Conservation (phyloP, 2,329 filamentous ascomycete genomes). For the Penicillium sp. region DNA sequence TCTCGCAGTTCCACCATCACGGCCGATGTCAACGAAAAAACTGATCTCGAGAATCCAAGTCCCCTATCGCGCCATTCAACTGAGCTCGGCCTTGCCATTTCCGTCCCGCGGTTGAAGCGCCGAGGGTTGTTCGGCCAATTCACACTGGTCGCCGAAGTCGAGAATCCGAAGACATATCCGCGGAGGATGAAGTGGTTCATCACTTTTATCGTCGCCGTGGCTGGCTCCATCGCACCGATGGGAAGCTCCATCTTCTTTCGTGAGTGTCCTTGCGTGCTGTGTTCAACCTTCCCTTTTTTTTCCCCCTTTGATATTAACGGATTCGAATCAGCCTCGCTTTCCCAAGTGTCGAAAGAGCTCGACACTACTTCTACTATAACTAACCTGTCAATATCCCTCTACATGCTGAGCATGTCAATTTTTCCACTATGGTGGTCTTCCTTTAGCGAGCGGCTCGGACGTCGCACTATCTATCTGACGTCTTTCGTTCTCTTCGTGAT, state of each 20-base stretch:
- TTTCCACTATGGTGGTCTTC: slow-evolving; percentile 86
- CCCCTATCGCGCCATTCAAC: slow-evolving; percentile 18
- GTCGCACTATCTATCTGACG: slow-evolving; percentile 72
- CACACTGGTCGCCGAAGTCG: slow-evolving; percentile 73
- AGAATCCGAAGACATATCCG: slow-evolving; percentile 70
- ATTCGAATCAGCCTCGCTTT: slow-evolving; percentile 59
- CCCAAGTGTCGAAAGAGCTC: slow-evolving; percentile 61
- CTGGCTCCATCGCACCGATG: slow-evolving; percentile 74
- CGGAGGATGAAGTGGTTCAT: slow-evolving; percentile 79
- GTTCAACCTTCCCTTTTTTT: not conserved
- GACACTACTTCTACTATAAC: slow-evolving; percentile 62
- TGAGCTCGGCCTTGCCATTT: slow-evolving; percentile 39
- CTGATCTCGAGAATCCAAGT: slow-evolving; percentile 11
- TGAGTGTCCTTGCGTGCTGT: slow-evolving; percentile 44
- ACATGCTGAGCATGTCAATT: slow-evolving; percentile 79
- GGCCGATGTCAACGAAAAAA: slow-evolving; percentile 16
- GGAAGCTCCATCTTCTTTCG: slow-evolving; percentile 82
- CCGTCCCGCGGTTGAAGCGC: slow-evolving; percentile 55
- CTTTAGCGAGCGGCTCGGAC: slow-evolving; percentile 69
- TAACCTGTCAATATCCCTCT: slow-evolving; percentile 73
- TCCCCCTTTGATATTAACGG: no score
- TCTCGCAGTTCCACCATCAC: slow-evolving; percentile 19
- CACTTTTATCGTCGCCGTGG: slow-evolving; percentile 72
- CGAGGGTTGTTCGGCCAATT: slow-evolving; percentile 71
- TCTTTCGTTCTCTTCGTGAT: slow-evolving; percentile 71